Evolutionary conservation across 371 early-diverging fungal species (phyloP), one percentile per base, ranked within the genome.

Genomic region (Ordospora pajunii): DNA sequence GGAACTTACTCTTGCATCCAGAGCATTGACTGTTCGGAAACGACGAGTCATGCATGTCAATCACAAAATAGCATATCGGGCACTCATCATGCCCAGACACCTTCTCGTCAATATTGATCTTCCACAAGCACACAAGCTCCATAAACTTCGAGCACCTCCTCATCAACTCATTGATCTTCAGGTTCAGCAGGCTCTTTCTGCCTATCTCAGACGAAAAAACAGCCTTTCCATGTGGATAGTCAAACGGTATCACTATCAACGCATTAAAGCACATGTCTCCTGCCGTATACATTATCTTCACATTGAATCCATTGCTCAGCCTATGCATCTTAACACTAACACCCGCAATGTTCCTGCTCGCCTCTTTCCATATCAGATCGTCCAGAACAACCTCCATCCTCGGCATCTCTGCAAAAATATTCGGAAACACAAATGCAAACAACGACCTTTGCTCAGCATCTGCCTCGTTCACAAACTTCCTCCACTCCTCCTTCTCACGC

Each of bases 41-140:
- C n/a, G 50, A 52, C 44, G 70, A 75, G 23, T 72, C 44, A 50
- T 73, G 51, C 10, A 74, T 70, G 45, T 84, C 78, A 49, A 84
- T 25, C 42, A 84, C 72, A 66, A 77, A 77, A 69, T 80, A 84
- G 54, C 84, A 84, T n/a, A 84, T 84, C 10, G 73, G 66, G 67
- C 84, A 84, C 67, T 84, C 82, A 21, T 67, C 52, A 42, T 67
- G 53, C n/a, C 77, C 82, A 21, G 51, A 63, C 7, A 79, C 32
- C 43, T 68, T 73, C 25, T 78, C 66, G 45, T 81, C 82, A 12
- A 81, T 63, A 17, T 78, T 70, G 6, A 73, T 40, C 66, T 81
- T 84, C 82, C 81, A 81, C 14, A 78, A 51, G 1, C 54, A 67
- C 44, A 84, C 21, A 17, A 82, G 67, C 50, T 84, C 84, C 37